phyloP scores from a whole-genome alignment of 495 filamentous ascomycete species.

The Cudoniella acicularis region DNA sequence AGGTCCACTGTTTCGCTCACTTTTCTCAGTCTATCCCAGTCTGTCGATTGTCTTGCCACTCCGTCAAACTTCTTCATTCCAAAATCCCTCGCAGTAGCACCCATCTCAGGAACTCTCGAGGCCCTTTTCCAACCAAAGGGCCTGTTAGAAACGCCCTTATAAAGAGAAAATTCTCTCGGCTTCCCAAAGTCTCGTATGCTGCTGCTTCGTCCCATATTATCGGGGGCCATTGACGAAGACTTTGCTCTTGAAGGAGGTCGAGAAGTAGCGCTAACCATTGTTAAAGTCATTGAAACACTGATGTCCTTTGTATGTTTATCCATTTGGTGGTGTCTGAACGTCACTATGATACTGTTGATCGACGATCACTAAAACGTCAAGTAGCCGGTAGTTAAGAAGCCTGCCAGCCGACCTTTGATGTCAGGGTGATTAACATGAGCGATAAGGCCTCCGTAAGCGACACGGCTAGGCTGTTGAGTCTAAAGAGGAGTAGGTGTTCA shows the following conservation, averaged over 20 bases:
- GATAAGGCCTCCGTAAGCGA: neutral
- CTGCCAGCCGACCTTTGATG: neutral
- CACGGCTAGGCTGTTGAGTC: neutral
- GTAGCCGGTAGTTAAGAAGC: neutral
- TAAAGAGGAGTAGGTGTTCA: neutral
- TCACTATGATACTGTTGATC: conserved; percentile 5
- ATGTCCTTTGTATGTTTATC: neutral
- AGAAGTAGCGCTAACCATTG: conserved; percentile 9
- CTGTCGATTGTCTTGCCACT: conserved; percentile 37
- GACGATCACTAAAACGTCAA: conserved; percentile 17
- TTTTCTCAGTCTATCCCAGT: conserved; percentile 52
- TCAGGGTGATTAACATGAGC: neutral
- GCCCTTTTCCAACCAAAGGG: conserved; percentile 15
- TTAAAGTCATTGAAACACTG: conserved; percentile 11
- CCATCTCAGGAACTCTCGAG: conserved; percentile 12
- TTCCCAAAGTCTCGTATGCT: neutral
- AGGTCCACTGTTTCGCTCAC: conserved; percentile 33
- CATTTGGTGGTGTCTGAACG: conserved; percentile 2
- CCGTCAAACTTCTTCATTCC: conserved; percentile 55
- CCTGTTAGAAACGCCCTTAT: conserved; percentile 17
- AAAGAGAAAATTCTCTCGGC: conserved; percentile 11
- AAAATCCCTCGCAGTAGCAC: conserved; percentile 12
- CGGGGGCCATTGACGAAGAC: neutral
- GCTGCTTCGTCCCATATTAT: neutral
- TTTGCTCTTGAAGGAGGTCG: neutral